Base-by-base conservation (phyloP, 331 rosid species). In the Arachis monticola region DNA sequence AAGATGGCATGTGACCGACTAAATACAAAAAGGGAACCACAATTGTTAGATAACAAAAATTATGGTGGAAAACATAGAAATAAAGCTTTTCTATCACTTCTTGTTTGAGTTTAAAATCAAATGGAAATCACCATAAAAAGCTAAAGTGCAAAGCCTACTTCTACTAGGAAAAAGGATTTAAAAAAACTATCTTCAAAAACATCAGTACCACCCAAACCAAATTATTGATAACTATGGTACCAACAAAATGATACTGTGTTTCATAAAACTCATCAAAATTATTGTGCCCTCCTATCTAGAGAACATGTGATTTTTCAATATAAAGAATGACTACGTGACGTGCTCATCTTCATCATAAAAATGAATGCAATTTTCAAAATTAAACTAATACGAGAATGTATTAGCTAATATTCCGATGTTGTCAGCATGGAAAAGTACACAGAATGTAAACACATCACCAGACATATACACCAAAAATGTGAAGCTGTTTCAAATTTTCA, bases 1-100 rank as follows among this genome's bases (percentile, higher is more conserved):
- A 91, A 89, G 85, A 91, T 91, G 87, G 97, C 97, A 79, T 91
- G 97, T 76, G 97, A 91, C 75, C 94, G 97, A 80, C 97, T 91
- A 64, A 83, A 83, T 77, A 58, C 75, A 84, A 68, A 81, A 80
- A 60, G 40, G 41, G 57, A 79, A 70, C 60, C 82, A 65, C 41
- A 38, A 17, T 69, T 70, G 81, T 71, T 85, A 83, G 85, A 60
- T 31, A 69, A 61, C 22, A 73, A 73, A 68, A 64, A 77, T 45
- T 75, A 10, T 52, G 64, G 69, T 10, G 32, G 14, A 69, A 67
- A 51, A 46, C 61, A 61, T 42, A 71, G 52, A 60, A 63, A 5
- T 17, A 62, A 60, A n/a, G 46, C 63, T 77, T 55, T 63, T 80
- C 32, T 62, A 80, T 63, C 30, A 75, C 67, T 69, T 64, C 48